A percentile compares a stretch with the other conserved stretches of the same genome.
Conservation (phyloP, 2,329 filamentous ascomycete species). For the Chaetomiaceae sp. region DNA sequence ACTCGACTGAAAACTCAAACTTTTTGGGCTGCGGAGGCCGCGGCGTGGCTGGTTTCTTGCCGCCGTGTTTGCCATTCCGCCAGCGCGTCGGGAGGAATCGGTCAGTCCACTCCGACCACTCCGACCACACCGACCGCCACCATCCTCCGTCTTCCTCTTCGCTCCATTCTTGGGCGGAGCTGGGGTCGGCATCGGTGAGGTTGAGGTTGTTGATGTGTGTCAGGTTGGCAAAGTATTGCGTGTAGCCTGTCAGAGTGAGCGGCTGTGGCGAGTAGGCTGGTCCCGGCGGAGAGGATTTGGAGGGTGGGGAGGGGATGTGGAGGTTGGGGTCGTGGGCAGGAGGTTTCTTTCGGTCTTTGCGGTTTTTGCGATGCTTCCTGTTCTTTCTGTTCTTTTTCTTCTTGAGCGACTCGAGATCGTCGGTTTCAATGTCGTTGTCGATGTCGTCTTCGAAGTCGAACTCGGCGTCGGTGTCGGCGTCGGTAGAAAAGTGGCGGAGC, state of each 20-base stretch:
- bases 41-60: conserved; percentile 46
- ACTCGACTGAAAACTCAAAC: conserved; percentile 78
- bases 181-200: too few relatives aligned
- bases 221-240: conserved; percentile 92
- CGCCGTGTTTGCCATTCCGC: conserved; percentile 60
- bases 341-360: conserved; percentile 34
- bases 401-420: too few relatives aligned
- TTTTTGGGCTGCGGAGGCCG: conserved; percentile 54
- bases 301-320: conserved; percentile 65
- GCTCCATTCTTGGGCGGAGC: too few relatives aligned
- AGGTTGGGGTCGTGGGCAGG: conserved; percentile 56
- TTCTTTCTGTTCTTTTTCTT: conserved; percentile 43
- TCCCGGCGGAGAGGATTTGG: conserved; percentile 68
- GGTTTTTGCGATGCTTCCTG: conserved; percentile 38
- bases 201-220: conserved; percentile 71
- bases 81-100: conserved; percentile 41
- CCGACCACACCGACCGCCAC: too few relatives aligned
- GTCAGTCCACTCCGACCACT: background rate
- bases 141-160: conserved; percentile 40
- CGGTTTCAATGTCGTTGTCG: conserved; percentile 16
- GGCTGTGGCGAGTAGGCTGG: conserved; percentile 87
- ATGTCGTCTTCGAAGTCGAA: conserved; percentile 14
- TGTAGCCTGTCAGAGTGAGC: conserved; percentile 73
- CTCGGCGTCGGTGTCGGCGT: conserved; percentile 18
- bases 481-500: conserved; percentile 24